Base-by-base conservation (phyloP, 2,329 filamentous ascomycete genomes). In the Fusarium staphyleae region DNA sequence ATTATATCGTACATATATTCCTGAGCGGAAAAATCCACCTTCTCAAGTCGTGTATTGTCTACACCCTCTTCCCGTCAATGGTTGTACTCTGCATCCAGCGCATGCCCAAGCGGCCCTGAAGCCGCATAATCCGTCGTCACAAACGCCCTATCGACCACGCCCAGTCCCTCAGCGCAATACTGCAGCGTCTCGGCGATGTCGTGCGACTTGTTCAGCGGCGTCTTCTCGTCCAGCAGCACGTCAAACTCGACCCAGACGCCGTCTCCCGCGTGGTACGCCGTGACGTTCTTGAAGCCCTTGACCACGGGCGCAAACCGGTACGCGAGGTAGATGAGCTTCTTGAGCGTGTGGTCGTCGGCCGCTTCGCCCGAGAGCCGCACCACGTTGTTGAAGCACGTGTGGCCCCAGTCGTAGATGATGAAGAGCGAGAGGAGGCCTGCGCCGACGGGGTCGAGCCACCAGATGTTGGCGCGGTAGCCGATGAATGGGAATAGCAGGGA, bases 401-500 rank as follows among this genome's bases (percentile, higher is more conserved):
- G 77, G 1, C 81, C 81, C 87, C 86, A 89, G 71, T 89, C 87
- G 70, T 82, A 85, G 62, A 89, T 88, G 69, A 89, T 87, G 73
- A 81, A 88, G 4, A 88, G 70, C 0, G 86, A 87, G 0, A 89
- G 75, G 0, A 88, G 64, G 0, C 81, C 80, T 3, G 86, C 87
- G 48, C 86, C 87, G 0, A 81, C 75, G 5, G 78, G 75, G 66
- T 89, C 87, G 12, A 89, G 76, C 86, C 86, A 89, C 86, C 87
- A 89, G 12, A 87, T 65, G 18, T 82, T 68, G 4, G 81, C 75
- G 41, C 81, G 76, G 61, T 81, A 77, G 6, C 87, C 87, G 42
- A 88, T 68, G 1, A 95, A 80, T 0, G 91, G 91, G 66, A 96
- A 96, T n/a, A 93, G 81, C 65, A 96, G 91, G 36, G 88, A 91